Conservation (phyloP, 202 grass and related monocot genomes). For the Eragrostis tef region DNA sequence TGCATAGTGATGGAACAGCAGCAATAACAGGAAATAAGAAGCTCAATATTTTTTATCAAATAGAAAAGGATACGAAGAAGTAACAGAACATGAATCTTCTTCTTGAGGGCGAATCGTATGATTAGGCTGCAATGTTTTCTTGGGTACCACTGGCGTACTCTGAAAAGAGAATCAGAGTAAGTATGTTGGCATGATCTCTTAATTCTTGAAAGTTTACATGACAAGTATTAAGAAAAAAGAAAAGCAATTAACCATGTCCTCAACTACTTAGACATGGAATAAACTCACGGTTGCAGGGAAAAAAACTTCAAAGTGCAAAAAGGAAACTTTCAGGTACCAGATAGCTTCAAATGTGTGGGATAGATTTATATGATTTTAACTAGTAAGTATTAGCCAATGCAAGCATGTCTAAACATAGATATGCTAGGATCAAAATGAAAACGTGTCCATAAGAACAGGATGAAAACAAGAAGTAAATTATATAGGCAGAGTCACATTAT, state of each 20-base stretch:
- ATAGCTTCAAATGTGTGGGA: constrained; percentile 30
- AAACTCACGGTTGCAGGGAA: constrained; percentile 12
- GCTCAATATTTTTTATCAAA: constrained; percentile 24
- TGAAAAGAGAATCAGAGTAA: constrained; percentile 48
- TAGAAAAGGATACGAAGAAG: constrained; percentile 86
- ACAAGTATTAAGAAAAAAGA: constrained; percentile 14
- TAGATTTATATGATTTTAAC: constrained; percentile 30
- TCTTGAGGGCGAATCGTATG: constrained; percentile 61
- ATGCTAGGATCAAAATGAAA: constrained; percentile 7
- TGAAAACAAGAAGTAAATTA: constrained; percentile 28
- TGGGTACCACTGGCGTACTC: constrained; percentile 50
- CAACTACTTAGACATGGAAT: constrained; percentile 7
- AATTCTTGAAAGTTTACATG: constrained; percentile 9
- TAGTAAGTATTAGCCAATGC: constrained; percentile 15
- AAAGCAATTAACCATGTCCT: neutral
- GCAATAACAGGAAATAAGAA: constrained; percentile 26
- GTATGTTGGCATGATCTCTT: constrained; percentile 24
- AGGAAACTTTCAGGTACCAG: neutral
- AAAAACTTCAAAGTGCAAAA: constrained; percentile 31
- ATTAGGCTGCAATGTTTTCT: constrained; percentile 58
- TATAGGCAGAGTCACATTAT: constrained; percentile 15
- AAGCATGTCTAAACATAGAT: neutral
- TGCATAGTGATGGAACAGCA: constrained; percentile 20
- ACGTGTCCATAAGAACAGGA: constrained; percentile 4
- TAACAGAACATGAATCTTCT: constrained; percentile 82